Base-by-base conservation (phyloP, 2,329 filamentous ascomycete genomes). In the Sordariomycetes sp. region DNA sequence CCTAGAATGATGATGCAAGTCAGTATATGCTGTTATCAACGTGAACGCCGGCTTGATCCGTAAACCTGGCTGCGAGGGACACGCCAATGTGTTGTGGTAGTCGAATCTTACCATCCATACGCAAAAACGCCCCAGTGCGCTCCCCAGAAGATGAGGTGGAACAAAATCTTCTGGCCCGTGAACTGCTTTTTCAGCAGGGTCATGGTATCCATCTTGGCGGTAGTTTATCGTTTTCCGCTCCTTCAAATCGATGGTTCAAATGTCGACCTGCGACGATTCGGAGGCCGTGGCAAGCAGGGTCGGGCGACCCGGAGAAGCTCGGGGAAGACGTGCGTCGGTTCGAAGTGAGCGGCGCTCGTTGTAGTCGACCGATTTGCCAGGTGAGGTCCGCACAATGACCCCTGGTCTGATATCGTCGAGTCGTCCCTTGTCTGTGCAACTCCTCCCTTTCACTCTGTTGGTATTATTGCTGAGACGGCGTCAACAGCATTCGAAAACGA, bases 111-210 rank as follows among this genome's bases (percentile, higher is more conserved):
- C 91, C 91, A 96, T 80, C 91, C 91, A 65, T 84, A 81, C 48
- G 81, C 87, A 69, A 96, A 96, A n/a, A 95, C 70, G 25, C 78
- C 86, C 71, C 84, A 84, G 68, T 96, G 91, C 46, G 89, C 75
- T 6, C 79, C 80, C 85, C 90, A 93, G 70, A 95, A 96, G 56
- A 94, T 70, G 63, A 89, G 65, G 70, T 95, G 88, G 71, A 95
- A 96, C 54, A 88, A 60, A 59, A 96, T 69, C 72, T 95, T 96
- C 59, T 79, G 76, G 18, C 79, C 72, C 58, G 83, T 83, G 60
- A 92, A 80, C 73, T 90, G 85, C 72, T 84, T 83, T 70, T 76
- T 79, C 63, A 83, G 62, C 63, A 81, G 66, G 54, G 60, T 73
- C 70, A 60, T 64, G 54, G 58, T 70, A 71, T 57, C 67, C 76